Base-by-base conservation (phyloP, 805 yeast species). In the Starmerella asiatica region DNA sequence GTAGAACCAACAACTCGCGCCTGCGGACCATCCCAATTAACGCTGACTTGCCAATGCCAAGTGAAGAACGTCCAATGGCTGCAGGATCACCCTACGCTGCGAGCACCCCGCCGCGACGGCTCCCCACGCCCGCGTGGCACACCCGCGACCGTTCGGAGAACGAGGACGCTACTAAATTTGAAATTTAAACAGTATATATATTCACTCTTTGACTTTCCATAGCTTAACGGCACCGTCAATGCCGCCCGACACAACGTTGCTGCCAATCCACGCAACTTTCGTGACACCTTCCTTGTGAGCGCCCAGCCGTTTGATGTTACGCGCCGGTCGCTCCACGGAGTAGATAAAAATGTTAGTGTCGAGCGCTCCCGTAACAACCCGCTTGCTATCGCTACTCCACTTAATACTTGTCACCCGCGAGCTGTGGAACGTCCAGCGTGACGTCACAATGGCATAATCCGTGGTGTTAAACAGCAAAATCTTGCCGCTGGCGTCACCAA, bases 381-480 rank as follows among this genome's bases (percentile, higher is more conserved):
- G 75, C 49, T 77, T 74, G 41, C 81, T 77, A 50, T 79, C 85
- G 8, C 63, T 63, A 33, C 76, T 71, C 98, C 97, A 91, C 19
- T 74, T 59, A 35, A 91, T 80, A 23, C 76, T 70, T 43, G 73
- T 75, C 46, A 91, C 79, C 40, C 71, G 75, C 41, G 94, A 78
- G 2, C 86, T 81, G 57, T 91, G 96, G 75, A 83, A 88, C 0
- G 93, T 78, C 99, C 99, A 91, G 56, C 96, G 73, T 0, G 93
- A 74, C 2, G 97, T 84, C 16, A 58, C 52, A 6, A 82, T 62
- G 3, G 69, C 49, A 37, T 64, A 70, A 29, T 74, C 75, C 2
- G 56, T 57, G 5, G 75, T 56, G 47, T 73, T 68, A 59, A 73
- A 84, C 28, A 86, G 65, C n/a, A 77, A 61, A 48, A 85, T 83